A percentile compares a stretch with the other conserved stretches of the same genome.
These are phyloP conservation scores for Xylaria venustula DNA, from an alignment of 495 filamentous ascomycete genomes.

Conservation along the genomic window DNA sequence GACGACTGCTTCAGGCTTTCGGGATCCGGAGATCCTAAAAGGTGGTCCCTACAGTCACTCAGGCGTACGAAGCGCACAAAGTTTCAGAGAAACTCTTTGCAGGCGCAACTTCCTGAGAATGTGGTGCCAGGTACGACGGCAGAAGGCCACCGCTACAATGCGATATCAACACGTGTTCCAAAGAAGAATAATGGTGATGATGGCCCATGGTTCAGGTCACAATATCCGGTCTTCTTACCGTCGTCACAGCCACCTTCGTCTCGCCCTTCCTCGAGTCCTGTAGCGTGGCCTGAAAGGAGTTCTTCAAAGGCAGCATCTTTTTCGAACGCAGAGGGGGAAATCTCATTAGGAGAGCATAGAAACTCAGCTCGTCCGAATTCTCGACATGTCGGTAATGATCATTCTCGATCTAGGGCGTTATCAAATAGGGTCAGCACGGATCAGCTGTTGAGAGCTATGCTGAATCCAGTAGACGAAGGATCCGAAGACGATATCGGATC, in stretches of 20 bases:
- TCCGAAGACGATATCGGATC: background rate
- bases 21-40: background rate
- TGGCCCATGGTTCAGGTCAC: conserved; percentile 12
- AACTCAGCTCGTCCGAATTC: background rate
- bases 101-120: conserved; percentile 14
- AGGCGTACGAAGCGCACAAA: conserved; percentile 14
- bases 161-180: conserved; percentile 6
- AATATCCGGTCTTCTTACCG: conserved; percentile 5
- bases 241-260: background rate
- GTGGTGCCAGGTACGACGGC: conserved; percentile 6
- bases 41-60: conserved; percentile 17
- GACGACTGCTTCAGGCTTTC: conserved; percentile 3
- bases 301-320: conserved; percentile 11
- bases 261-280: background rate
- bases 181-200: background rate
- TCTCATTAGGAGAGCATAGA: background rate
- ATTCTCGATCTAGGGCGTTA: background rate
- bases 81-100: conserved; percentile 2
- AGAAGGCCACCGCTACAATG: conserved; percentile 10
- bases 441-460: background rate
- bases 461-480: conserved; percentile 3
- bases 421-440: background rate
- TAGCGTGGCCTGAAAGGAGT: conserved; percentile 14
- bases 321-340: background rate
- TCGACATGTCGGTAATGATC: background rate